Evolutionary conservation across 331 rosid species (phyloP).

Genomic region (Stylosanthes scabra): DNA sequence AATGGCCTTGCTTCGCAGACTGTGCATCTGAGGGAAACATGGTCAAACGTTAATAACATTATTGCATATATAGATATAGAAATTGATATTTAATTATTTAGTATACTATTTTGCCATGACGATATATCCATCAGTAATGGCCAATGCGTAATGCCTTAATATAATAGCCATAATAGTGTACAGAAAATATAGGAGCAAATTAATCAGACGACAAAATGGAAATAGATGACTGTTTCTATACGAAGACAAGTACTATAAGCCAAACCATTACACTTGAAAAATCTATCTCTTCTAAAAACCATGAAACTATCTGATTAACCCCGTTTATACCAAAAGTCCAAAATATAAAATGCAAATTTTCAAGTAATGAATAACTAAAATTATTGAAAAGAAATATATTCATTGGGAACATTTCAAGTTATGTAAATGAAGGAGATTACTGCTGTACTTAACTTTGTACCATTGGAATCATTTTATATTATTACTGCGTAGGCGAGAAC

Average conservation of each 20-base stretch:
- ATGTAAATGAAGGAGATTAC: not conserved
- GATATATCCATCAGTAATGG: not conserved
- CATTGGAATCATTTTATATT: not conserved
- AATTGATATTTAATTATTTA: not conserved
- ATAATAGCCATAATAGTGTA: not conserved
- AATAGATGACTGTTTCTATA: not conserved
- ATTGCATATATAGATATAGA: not conserved
- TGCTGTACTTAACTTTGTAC: not conserved
- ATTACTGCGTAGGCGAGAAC: not conserved
- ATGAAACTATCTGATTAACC: not conserved
- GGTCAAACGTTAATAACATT: conserved; percentile 27
- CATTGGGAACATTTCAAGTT: not conserved
- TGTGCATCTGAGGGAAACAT: conserved; percentile 44
- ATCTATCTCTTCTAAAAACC: not conserved
- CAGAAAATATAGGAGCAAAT: too few relatives aligned
- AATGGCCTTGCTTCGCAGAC: conserved; percentile 64
- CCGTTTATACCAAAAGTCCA: not conserved
- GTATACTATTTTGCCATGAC: not conserved
- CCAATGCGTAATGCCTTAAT: not conserved
- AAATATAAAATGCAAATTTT: not conserved
- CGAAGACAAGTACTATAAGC: not conserved
- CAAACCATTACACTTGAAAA: conserved; percentile 12
- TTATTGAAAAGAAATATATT: not conserved
- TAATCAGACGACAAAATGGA: not conserved
- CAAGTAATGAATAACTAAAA: not conserved